Conservation (phyloP, 2,329 filamentous ascomycete species). For the Periconia sp. region DNA sequence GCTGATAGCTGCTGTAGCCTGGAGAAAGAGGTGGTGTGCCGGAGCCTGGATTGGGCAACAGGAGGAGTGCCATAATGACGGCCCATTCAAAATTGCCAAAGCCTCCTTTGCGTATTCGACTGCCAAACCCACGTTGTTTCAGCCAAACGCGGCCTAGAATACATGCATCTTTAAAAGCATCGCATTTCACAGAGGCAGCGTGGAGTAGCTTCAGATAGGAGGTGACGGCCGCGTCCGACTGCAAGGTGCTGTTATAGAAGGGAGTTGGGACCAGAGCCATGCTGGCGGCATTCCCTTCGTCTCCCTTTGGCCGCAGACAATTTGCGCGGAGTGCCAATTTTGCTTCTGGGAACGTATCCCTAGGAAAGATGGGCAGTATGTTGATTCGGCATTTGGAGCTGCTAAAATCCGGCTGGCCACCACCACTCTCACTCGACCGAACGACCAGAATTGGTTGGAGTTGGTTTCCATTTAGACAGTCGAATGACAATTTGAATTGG, state of each 20-base stretch:
- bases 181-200: conserved; percentile 70
- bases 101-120: conserved; percentile 74
- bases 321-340: conserved; percentile 75
- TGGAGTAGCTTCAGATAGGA: conserved; percentile 79
- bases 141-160: conserved; percentile 88
- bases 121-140: conserved; percentile 80
- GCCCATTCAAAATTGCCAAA: conserved; percentile 96
- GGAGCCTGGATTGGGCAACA: conserved; percentile 77
- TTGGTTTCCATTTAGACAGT: conserved; percentile 72
- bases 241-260: conserved; percentile 87
- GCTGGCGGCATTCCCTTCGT: conserved; percentile 51
- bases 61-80: conserved; percentile 76
- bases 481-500: conserved; percentile 66
- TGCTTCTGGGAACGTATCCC: conserved; percentile 70
- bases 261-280: conserved; percentile 64
- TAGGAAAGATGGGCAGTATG: conserved; percentile 76
- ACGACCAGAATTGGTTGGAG: conserved; percentile 73
- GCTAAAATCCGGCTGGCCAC: conserved; percentile 44
- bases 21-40: conserved; percentile 75
- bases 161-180: conserved; percentile 81
- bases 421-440: conserved; percentile 37
- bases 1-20: conserved; percentile 86
- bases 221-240: conserved; percentile 75
- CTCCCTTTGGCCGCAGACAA: conserved; percentile 66
- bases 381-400: conserved; percentile 60